Base-by-base conservation (phyloP, 2,329 filamentous ascomycete species). In the Aplosporella prunicola region DNA sequence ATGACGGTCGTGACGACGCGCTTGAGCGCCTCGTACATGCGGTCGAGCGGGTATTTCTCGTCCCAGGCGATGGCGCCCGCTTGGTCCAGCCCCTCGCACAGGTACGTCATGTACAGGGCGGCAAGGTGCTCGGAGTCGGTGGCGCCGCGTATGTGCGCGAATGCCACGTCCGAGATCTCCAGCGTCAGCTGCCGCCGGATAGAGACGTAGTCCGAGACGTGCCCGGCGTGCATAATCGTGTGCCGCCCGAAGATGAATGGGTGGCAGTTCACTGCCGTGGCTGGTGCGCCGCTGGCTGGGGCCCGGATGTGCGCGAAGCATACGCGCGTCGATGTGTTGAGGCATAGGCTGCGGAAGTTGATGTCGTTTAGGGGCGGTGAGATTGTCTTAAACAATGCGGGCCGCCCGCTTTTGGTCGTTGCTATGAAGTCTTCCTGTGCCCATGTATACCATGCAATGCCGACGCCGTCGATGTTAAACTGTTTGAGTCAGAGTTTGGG, bases 141-240 rank as follows among this genome's bases (percentile, higher is more conserved):
- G 11, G 61, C 63, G 1, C 71, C 70, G 13, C 62, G 51, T 14
- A 74, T 58, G 36, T 66, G 63, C 35, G 57, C 61, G 45, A 69
- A 72, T 1, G 63, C 60, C 33, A 69, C 67, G 20, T 64, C 62
- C 25, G 56, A 60, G 43, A 74, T 55, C 5, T 65, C 51, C 14
- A 60, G 53, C 9, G 58, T 63, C 42, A 73, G 51, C 16, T 64
- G 59, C 7, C 68, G 61, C 20, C 67, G 62, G 32, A 74, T 67
- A 6, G 51, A 43, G 2, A 55, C 45, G 48, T 73, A 73, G 43
- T 64, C 53, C 9, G 62, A 61, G 22, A 72, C 60, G 11, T 62
- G 62, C 2, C 71, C 71, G 46, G 74, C 74, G 56, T 74, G 71
- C 71, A 74, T 73, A 49, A 73, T 68, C 7, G 60, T 58, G 43